Base-by-base conservation (phyloP, 2,329 filamentous ascomycete species). In the Trematosphaeria pertusa region DNA sequence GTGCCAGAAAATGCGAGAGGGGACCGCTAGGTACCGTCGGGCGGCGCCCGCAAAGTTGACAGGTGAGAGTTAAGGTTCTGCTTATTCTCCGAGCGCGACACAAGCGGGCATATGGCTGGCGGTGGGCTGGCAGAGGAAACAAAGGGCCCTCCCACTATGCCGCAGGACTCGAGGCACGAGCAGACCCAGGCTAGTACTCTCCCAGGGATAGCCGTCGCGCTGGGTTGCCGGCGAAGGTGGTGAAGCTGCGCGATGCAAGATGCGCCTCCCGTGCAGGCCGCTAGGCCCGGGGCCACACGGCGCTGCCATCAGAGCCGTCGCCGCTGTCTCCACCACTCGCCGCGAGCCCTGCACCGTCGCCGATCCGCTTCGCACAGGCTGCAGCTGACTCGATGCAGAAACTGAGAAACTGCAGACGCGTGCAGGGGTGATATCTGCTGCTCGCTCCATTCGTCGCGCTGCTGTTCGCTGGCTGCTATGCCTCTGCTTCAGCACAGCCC, bases 1-100 rank as follows among this genome's bases (percentile, higher is more conserved):
- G 56, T 59, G 62, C 59, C 53, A 58, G 50, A 15, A 37, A 24
- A 24, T 7, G 33, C 21, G 21, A 22, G 20, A 34, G 40, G 31
- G 22, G 21, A 56, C 59, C 54, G 51, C 62, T 36, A 21, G 50
- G 62, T 58, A 65, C 56, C 50, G 61, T 59, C 56, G n/a, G n/a
- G n/a, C n/a, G n/a, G n/a, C n/a, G n/a, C n/a, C n/a, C n/a, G n/a
- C n/a, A n/a, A n/a, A n/a, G n/a, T 58, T 69, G 65, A 69, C 65
- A 70, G 65, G 63, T 66, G 60, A 65, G 58, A 47, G 55, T 65
- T 69, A 64, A 67, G 47, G 64, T 66, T 69, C 69, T 58, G 55
- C 62, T 61, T 68, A 70, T 70, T 69, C 67, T 69, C 67, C 66
- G 68, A 69, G 43, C 49, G 59, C 51, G 61, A n/a, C 65, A 67